These are phyloP conservation scores for Leccinum angustisporum DNA, from an alignment of 1,284 basidiomycete genomes.

Conservation along the genomic window DNA sequence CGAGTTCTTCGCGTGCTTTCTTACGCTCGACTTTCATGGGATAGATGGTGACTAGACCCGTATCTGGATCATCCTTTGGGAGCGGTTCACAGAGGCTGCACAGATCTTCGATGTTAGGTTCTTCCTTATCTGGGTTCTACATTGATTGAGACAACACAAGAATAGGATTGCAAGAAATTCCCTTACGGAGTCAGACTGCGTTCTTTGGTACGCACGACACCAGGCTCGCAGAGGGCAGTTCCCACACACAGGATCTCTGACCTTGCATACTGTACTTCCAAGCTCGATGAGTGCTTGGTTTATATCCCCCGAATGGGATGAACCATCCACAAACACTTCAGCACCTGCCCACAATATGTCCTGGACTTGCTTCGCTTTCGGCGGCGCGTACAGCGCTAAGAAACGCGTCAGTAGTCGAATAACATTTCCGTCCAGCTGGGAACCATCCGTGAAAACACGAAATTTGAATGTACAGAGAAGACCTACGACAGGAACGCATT, in stretches of 20 bases:
- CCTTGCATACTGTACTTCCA: constrained; percentile 88
- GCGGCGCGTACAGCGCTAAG: constrained; percentile 78
- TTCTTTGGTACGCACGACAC: constrained; percentile 62
- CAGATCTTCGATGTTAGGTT: constrained; percentile 69
- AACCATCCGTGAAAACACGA: not conserved
- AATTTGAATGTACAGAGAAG: not conserved
- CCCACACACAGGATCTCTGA: constrained; percentile 72
- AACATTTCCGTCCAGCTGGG: constrained; percentile 89
- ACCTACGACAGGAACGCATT: constrained; percentile 79
- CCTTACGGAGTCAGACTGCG: constrained; percentile 12
- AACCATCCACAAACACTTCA: constrained; percentile 57
- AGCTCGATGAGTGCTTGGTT: constrained; percentile 90
- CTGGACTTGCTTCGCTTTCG: constrained; percentile 75
- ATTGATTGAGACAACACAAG: constrained; percentile 2
- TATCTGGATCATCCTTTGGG: constrained; percentile 31
- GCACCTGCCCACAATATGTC: constrained; percentile 85
- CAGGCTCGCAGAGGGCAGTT: constrained; percentile 68
- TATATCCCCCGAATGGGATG: constrained; percentile 71
- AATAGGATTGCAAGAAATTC: not conserved
- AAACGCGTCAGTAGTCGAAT: constrained; percentile 80
- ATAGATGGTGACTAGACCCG: constrained; percentile 61
- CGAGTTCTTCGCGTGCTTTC: constrained; percentile 81
- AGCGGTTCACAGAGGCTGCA: constrained; percentile 76
- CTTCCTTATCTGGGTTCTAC: constrained; percentile 13
- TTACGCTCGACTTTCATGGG: constrained; percentile 89